phyloP scores from a whole-genome alignment of 176 grass and related monocot species.

The Neostapfia colusana region DNA sequence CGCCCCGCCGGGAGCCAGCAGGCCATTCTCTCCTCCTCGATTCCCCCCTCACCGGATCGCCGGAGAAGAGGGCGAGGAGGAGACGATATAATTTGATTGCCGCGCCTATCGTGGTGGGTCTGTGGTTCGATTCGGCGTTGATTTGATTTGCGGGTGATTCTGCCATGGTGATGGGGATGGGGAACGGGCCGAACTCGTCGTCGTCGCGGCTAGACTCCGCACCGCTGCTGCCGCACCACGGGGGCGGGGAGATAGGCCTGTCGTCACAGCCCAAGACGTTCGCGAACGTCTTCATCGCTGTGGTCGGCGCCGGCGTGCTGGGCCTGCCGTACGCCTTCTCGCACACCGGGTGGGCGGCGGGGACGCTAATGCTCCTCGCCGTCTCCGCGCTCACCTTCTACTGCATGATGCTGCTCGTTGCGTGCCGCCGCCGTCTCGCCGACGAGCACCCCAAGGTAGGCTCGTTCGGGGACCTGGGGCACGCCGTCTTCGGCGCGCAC shows the following conservation, averaged over 20 bases:
- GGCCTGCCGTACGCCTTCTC: constrained; percentile 95
- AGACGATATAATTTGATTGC: background rate
- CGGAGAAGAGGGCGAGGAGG: background rate
- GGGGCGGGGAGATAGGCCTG: constrained; percentile 13
- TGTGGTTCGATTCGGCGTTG: constrained; percentile 2
- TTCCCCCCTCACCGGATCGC: constrained; percentile 22
- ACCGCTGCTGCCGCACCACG: constrained; percentile 63
- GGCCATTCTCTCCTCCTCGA: constrained; percentile 27
- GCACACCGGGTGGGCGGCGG: constrained; percentile 80
- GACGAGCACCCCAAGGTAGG: constrained; percentile 61
- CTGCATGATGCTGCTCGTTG: constrained; percentile 97
- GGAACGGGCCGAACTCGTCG: constrained; percentile 61
- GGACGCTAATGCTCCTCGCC: constrained; percentile 55
- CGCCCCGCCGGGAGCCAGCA: background rate
- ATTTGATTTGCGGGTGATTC: background rate
- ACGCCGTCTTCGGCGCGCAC: constrained; percentile 50
- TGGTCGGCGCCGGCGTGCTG: constrained; percentile 95
- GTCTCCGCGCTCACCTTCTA: constrained; percentile 80
- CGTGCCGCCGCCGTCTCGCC: constrained; percentile 63
- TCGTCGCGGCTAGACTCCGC: constrained; percentile 44
- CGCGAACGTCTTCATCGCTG: constrained; percentile 96
- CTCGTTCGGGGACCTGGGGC: constrained; percentile 85
- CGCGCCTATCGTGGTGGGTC: background rate
- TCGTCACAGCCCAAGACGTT: constrained; percentile 97
- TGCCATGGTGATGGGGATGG: constrained; percentile 51